Evolutionary conservation across 192 early-diverging fungal species (phyloP), one percentile per base, ranked within the genome.

Genomic region (Backusella tarrabulga): DNA sequence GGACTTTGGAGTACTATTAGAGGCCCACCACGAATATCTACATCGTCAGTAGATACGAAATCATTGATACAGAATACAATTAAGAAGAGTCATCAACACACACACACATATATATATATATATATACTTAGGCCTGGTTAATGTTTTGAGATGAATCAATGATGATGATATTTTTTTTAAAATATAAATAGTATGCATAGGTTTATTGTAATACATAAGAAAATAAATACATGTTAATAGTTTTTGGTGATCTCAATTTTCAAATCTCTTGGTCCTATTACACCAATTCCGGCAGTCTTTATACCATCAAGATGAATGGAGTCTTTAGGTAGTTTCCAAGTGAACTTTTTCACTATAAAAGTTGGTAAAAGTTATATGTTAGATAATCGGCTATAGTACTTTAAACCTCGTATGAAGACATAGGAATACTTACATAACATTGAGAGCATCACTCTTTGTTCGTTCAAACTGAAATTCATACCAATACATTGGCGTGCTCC

Each of bases 401-500:
- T 67, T 67, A 54, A 50, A 17, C 17, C 4, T n/a, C 1, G 4
- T 50, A n/a, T 21, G 19, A 19, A 50, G 46, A 19, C 7, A n/a
- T 50, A 50, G 4, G 19, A n/a, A 50, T 23, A 76, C 75, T 72
- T 76, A 80, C 79, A 46, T 54, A 76, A 87, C 79, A 90, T 88
- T 11, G 87, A 68, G 9, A 90, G 77, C 17, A 86, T 79, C 12
- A 91, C 83, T 6, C 84, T 80, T 80, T 88, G 88, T 76, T 91
- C 89, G 12, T 85, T 72, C 23, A 92, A 77, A 21, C 84, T 82
- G 68, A 91, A 92, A 68, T 88, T 88, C 87, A 87, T 88, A 34
- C 88, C 91, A 23, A 91, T 83, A 77, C 88, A 91, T 81, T 88
- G 83, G 32, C 87, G 85, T n/a, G 81, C 71, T 12, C 91, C 91